These are phyloP conservation scores for Eucalyptus regnans DNA, from an alignment of 345 rosid species.

Conservation along the genomic window DNA sequence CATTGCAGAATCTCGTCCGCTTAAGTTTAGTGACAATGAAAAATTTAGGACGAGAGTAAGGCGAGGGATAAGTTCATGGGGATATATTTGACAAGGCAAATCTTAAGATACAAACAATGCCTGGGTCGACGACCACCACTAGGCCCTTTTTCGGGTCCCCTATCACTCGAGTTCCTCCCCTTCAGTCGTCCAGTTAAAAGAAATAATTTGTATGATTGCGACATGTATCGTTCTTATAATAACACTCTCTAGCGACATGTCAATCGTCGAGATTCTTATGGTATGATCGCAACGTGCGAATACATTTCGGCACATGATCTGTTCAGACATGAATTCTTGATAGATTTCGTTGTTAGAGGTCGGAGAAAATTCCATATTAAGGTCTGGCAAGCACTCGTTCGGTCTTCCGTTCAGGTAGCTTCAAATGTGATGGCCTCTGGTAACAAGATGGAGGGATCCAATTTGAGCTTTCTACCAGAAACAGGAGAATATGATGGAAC, in stretches of 20 bases:
- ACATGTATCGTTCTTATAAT: too few species aligned
- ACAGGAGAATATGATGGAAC: background rate
- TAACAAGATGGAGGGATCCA: background rate
- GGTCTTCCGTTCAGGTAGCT: background rate
- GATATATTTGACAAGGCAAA: background rate
- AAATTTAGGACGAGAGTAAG: background rate
- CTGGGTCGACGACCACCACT: background rate
- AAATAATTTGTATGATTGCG: background rate
- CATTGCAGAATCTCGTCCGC: background rate
- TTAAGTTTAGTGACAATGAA: background rate
- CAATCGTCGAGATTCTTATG: too few species aligned
- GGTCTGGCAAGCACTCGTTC: background rate
- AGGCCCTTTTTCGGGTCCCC: background rate
- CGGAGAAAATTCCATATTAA: too few species aligned
- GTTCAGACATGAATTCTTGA: background rate
- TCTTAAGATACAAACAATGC: background rate
- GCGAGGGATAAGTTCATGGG: background rate
- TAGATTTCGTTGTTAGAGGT: background rate
- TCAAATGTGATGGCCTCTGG: background rate
- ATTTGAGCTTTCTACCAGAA: background rate
- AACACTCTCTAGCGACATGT: background rate
- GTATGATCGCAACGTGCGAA: fast-evolving
- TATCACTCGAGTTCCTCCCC: background rate
- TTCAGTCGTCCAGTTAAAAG: background rate
- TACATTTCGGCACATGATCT: background rate